phyloP scores from a whole-genome alignment of 1,284 basidiomycete genomes.

The Omphalotus olearius region DNA sequence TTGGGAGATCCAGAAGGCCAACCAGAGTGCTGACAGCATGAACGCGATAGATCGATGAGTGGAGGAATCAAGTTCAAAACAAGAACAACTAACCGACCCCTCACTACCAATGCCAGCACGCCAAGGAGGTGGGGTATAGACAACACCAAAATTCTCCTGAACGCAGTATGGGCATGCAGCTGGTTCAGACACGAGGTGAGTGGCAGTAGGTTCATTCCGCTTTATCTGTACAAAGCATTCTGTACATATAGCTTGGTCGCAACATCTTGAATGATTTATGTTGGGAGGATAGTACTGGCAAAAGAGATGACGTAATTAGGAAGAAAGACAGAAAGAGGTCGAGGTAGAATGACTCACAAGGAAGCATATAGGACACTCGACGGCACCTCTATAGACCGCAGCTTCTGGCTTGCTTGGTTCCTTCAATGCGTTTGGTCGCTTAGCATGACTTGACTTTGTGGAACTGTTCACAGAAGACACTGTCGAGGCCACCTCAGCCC shows the following conservation, averaged over 20 bases:
- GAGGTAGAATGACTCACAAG: constrained; percentile 59
- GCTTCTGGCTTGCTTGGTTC: constrained; percentile 70
- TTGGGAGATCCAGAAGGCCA: constrained; percentile 48
- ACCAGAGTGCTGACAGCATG: constrained; percentile 27
- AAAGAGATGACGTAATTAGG: constrained; percentile 23
- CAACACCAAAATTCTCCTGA: constrained; percentile 93
- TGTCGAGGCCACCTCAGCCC: constrained; percentile 32
- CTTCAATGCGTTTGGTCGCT: constrained; percentile 47
- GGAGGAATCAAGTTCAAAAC: background rate
- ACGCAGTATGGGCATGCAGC: constrained; percentile 97
- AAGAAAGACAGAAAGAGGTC: constrained; percentile 13
- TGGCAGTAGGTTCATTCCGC: constrained; percentile 88
- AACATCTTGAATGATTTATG: constrained; percentile 96
- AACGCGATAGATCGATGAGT: constrained; percentile 6
- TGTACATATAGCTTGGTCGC: constrained; percentile 97
- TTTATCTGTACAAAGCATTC: constrained; percentile 99
- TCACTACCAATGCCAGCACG: constrained; percentile 72
- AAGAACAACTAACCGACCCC: constrained; percentile 45
- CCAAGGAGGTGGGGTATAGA: constrained; percentile 84
- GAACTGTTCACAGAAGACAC: constrained; percentile 21
- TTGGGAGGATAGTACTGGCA: constrained; percentile 87
- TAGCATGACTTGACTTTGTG: constrained; percentile 39
- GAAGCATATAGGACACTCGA: constrained; percentile 99
- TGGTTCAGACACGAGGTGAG: constrained; percentile 90
- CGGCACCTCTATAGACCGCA: constrained; percentile 78